Conservation (phyloP, 163 green algal genomes). For the Trebouxia gelatinosa region DNA sequence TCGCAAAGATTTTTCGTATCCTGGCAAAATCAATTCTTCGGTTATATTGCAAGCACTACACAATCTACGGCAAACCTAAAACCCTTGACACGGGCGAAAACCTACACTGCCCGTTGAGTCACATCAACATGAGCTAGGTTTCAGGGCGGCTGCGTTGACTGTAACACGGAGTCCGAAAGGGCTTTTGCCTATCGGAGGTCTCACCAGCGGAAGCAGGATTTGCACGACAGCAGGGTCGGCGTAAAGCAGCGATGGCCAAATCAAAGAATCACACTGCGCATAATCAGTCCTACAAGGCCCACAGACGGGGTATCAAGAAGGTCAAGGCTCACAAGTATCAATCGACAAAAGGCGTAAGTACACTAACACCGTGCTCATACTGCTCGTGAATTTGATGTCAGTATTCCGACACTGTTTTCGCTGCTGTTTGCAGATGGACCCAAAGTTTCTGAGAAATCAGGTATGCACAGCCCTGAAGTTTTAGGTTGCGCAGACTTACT, state of each 20-base stretch:
- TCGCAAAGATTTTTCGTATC: background rate
- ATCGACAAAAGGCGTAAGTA: slow-evolving; percentile 82
- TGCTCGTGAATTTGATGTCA: background rate
- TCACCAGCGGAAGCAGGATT: background rate
- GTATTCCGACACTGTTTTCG: background rate
- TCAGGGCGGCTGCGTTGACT: slow-evolving; percentile 26
- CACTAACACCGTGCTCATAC: background rate
- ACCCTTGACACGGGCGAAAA: too few relatives aligned
- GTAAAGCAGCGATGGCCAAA: slow-evolving; percentile 79
- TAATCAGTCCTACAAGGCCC: slow-evolving; percentile 90
- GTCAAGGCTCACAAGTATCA: slow-evolving; percentile 83
- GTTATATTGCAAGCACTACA: background rate
- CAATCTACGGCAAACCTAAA: background rate
- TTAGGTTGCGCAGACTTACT: background rate
- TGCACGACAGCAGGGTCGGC: background rate
- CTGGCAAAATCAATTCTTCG: background rate
- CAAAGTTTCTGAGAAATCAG: slow-evolving; percentile 98
- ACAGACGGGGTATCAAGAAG: slow-evolving; percentile 98
- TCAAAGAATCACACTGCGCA: slow-evolving; percentile 96
- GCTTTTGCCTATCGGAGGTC: background rate
- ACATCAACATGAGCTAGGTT: too few relatives aligned
- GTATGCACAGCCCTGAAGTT: slow-evolving; percentile 14
- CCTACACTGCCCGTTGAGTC: too few relatives aligned
- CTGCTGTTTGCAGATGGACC: slow-evolving; percentile 88
- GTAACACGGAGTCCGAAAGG: slow-evolving; percentile 1